Base-by-base conservation (phyloP, 1,284 basidiomycete species). In the Ceratobasidium sp. region DNA sequence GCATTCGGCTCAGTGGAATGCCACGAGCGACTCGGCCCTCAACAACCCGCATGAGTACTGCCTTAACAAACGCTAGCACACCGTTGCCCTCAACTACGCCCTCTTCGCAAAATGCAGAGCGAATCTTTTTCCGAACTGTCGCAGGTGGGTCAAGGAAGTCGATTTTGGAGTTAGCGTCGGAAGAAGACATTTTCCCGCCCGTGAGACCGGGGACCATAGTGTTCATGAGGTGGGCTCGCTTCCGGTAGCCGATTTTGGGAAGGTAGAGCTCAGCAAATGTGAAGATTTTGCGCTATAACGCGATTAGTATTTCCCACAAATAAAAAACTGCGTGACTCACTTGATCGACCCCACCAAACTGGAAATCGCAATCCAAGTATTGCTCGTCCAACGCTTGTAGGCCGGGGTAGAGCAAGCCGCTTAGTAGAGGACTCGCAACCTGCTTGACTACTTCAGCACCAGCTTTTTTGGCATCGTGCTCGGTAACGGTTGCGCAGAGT, bases 391-490 rank as follows among this genome's bases (percentile, higher is more conserved):
- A 89, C 15, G 97, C 96, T 83, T 99, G 98, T 50, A 99, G 85
- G 48, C 97, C 96, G 0, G 97, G 97, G 89, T 99, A 99, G 80
- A 99, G 89, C 79, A 99, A 85, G 3, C 96, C 96, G 81, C 94
- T 95, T 75, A 99, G 88, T 66, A 98, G 86, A 0, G 98, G 96
- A 81, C 92, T 96, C 79, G 96, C 94, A 3, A 98, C 96, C 85
- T 98, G 97, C 86, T 99, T 99, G 82, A 99, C 98, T 68, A 99
- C 98, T 84, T 99, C 98, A 0, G 97, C 97, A n/a, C 98, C 98
- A 0, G 98, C 98, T 84, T 98, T 98, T 84, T 97, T 97, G 17
- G 97, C 96, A 81, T 99, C 98, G 85, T 98, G 96, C 83, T 98
- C 96, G 0, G 96, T 93, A 6, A 97, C 96, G 70, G 92, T 92